Conservation (phyloP, 345 rosid species). For the Eucalyptus caleyi region DNA sequence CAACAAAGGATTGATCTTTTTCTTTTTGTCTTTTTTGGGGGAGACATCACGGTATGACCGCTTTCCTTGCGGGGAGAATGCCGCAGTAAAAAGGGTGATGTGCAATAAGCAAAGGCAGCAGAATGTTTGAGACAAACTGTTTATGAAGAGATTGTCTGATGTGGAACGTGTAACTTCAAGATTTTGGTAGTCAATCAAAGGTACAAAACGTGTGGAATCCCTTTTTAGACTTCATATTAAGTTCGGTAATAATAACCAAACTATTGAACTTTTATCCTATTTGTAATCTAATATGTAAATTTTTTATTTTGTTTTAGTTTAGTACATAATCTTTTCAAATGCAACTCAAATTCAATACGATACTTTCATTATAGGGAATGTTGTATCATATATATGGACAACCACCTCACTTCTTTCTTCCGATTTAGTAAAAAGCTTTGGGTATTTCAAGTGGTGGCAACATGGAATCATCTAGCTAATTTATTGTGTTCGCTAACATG, state of each 20-base stretch:
- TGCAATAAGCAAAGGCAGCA: not conserved
- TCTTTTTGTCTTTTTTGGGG: not conserved
- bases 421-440: not conserved
- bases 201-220: not conserved
- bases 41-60: not conserved
- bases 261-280: no score
- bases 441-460: not conserved
- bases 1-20: not conserved
- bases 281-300: not conserved
- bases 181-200: not conserved
- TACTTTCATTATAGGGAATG: not conserved
- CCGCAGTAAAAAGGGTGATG: not conserved
- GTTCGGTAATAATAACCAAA: not conserved
- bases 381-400: no score
- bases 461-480: not conserved
- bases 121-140: not conserved
- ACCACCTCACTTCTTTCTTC: no score
- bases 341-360: not conserved
- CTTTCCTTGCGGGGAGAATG: not conserved
- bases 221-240: not conserved
- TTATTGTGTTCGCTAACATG: not conserved
- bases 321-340: not conserved
- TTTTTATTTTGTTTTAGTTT: no score
- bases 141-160: not conserved
- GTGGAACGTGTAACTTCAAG: not conserved